These are phyloP conservation scores for Paxillus rubicundulus DNA, from an alignment of 768 basidiomycete species.

Conservation along the genomic window DNA sequence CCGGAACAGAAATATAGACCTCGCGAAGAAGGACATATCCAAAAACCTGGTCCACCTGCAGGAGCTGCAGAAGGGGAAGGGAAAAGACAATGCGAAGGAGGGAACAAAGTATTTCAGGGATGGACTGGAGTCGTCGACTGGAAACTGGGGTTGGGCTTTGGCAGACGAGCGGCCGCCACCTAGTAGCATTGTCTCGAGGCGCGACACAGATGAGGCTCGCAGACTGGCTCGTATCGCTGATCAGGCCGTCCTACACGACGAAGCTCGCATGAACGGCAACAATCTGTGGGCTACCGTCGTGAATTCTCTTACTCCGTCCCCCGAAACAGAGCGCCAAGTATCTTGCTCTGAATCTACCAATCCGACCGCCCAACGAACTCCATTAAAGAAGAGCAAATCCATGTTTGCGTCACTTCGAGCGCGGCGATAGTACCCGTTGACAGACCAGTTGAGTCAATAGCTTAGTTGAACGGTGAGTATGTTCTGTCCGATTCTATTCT, in stretches of 20 bases:
- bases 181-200: conserved; percentile 84
- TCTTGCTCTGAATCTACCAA: conserved; percentile 15
- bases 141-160: conserved; percentile 82
- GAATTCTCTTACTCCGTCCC: conserved; percentile 56
- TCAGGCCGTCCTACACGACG: conserved; percentile 56
- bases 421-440: conserved; percentile 8
- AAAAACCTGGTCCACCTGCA: conserved; percentile 51
- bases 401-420: conserved; percentile 24
- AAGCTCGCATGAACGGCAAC: conserved; percentile 60
- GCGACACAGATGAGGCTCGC: conserved; percentile 82
- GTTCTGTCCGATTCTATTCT: not conserved
- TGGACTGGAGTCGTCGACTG: conserved; percentile 42
- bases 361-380: not conserved
- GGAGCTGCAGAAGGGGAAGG: conserved; percentile 14
- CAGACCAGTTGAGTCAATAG: not conserved
- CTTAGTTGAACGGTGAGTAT: not conserved
- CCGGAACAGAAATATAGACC: conserved; percentile 62
- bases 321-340: conserved; percentile 42
- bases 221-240: conserved; percentile 74
- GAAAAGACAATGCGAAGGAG: conserved; percentile 20
- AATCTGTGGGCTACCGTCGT: conserved; percentile 68
- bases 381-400: conserved; percentile 25
- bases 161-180: conserved; percentile 86
- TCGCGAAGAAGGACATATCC: conserved; percentile 60
- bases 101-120: conserved; percentile 24